Evolutionary conservation across 208 protist genomes (phyloP), one percentile per base, ranked within the genome.

Genomic region (Phytomonas sp.): DNA sequence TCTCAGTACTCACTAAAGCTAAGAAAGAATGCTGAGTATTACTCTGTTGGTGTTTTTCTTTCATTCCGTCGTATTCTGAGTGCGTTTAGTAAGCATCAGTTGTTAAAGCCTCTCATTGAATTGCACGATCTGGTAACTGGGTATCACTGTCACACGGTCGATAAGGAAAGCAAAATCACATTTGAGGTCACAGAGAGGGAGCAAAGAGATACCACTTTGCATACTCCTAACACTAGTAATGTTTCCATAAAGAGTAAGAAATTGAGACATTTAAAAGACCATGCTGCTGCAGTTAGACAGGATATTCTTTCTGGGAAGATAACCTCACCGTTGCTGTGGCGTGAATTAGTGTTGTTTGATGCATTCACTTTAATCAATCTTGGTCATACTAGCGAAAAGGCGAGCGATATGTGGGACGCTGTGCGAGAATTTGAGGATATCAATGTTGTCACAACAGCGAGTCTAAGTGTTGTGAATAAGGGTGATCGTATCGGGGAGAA

Each of bases 351-450:
- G 14, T 68, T 94, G 23, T 78, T 94, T 16, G 86, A 94, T 66
- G 87, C 86, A 34, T 90, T 86, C 69, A 78, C 85, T 12, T 78
- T 94, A 30, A 83, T 91, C 69, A 91, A 84, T 0, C 29, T 88
- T 7, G 89, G 86, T 36, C 89, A 94, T 70, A 75, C 82, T 60
- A 82, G 79, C 66, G 86, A 92, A 64, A 67, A 75, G 60, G 84
- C 87, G 1, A 45, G 73, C 0, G 87, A 92, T 63, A 37, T 89
- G 19, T 61, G 62, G 37, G 67, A 26, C 23, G 45, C 45, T 56
- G 45, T 56, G 45, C 45, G 45, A 56, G 16, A 56, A 40, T 14
- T 34, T 78, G 61, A 69, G 69, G 10, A 71, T 67, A 66, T 19
- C 26, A 1, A 59, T 37, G n/a, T n/a, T 72, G 32, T 62, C 73